phyloP scores from a whole-genome alignment of 192 early-diverging fungal genomes.

The Coemansia biformis region DNA sequence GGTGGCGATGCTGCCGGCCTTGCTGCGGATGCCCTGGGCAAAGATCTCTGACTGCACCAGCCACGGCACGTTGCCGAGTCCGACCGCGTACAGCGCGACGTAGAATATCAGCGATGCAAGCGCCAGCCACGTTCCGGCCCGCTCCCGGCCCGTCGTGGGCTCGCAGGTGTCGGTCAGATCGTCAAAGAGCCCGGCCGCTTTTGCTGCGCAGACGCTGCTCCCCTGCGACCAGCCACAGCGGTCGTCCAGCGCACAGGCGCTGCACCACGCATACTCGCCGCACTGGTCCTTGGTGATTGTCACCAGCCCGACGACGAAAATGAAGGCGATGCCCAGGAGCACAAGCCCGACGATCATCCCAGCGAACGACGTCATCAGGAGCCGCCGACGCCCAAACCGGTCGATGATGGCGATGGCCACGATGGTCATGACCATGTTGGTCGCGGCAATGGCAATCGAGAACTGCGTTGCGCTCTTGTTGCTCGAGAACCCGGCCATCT shows the following conservation, averaged over 20 bases:
- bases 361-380: slow-evolving; percentile 43
- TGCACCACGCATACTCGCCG: slow-evolving; percentile 34
- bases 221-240: slow-evolving; percentile 39
- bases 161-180: slow-evolving; percentile 38
- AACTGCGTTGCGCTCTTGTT: slow-evolving; percentile 50
- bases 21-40: slow-evolving; percentile 47
- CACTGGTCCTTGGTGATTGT: slow-evolving; percentile 46
- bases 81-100: slow-evolving; percentile 45
- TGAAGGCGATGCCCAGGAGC: slow-evolving; percentile 45
- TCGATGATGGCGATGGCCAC: slow-evolving; percentile 82
- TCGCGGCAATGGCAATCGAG: slow-evolving; percentile 49
- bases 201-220: slow-evolving; percentile 16
- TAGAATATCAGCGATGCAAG: slow-evolving; percentile 48
- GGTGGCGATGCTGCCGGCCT: slow-evolving; percentile 44
- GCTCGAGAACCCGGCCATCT: slow-evolving; percentile 47
- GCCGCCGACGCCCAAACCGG: slow-evolving; percentile 68
- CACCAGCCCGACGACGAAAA: slow-evolving; percentile 48
- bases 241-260: slow-evolving; percentile 38
- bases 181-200: slow-evolving; percentile 5
- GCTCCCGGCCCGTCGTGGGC: slow-evolving; percentile 19
- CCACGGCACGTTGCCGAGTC: slow-evolving; percentile 48
- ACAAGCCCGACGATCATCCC: slow-evolving; percentile 43
- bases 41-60: slow-evolving; percentile 50
- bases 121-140: slow-evolving; percentile 44
- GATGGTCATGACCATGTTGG: slow-evolving; percentile 67